Percentiles rank a stretch among this genome's conserved stretches.
Conservation (phyloP, 305 asterid species). For the Fraxinus angustifolia region DNA sequence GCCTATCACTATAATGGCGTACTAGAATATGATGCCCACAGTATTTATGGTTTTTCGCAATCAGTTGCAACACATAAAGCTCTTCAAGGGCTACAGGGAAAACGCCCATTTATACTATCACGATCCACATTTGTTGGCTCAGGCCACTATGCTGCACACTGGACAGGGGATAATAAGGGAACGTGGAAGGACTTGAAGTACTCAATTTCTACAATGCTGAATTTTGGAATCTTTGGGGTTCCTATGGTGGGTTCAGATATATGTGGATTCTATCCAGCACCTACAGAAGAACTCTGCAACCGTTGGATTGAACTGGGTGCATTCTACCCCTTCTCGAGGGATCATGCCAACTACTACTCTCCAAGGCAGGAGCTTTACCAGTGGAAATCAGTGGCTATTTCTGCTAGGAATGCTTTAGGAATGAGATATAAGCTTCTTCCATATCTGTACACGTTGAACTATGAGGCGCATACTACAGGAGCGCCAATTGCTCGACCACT, state of each 20-base stretch:
- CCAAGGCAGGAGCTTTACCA: conserved; percentile 8
- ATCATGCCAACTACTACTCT: neutral
- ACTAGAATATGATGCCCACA: conserved; percentile 5
- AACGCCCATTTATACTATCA: neutral
- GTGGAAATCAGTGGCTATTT: conserved; percentile 1
- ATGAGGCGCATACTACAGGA: neutral
- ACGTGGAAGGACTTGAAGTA: neutral
- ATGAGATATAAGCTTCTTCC: conserved; percentile 9
- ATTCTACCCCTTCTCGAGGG: neutral
- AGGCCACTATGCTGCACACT: neutral
- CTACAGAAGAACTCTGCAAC: conserved; percentile 9
- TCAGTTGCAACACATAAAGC: neutral
- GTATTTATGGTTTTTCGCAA: conserved; percentile 2
- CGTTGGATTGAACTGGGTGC: conserved; percentile 8
- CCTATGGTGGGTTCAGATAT: conserved; percentile 5
- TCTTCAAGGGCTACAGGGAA: conserved; percentile 2
- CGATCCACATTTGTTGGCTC: conserved; percentile 3
- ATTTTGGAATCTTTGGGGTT: conserved; percentile 4
- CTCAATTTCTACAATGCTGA: neutral
- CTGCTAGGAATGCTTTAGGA: conserved; percentile 8
- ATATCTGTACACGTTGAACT: neutral
- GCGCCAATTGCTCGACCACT: conserved; percentile 1
- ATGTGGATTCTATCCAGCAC: conserved; percentile 7
- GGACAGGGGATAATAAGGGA: conserved; percentile 1
- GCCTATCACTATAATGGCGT: neutral